Evolutionary conservation across 345 rosid genomes (phyloP).

Genomic region (Brassica incana): DNA sequence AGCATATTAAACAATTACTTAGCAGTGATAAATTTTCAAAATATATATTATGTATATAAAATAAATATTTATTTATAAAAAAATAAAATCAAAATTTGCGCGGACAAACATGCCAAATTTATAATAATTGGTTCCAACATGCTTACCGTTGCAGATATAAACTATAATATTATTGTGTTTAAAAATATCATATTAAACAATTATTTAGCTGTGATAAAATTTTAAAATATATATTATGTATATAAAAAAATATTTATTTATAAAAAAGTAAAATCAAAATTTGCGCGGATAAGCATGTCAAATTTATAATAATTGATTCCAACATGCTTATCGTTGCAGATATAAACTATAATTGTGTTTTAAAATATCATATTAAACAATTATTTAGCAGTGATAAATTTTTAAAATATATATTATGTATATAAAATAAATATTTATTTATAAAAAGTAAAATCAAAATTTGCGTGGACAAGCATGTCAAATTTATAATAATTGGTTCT

Average conservation of each 20-base stretch:
- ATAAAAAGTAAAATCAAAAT: neutral
- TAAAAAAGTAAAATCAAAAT: neutral
- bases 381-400: neutral
- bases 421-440: no score
- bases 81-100: neutral
- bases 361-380: no score
- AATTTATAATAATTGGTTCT: neutral
- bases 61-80: no score
- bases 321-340: slow-evolving; percentile 17
- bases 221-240: no score
- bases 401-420: no score
- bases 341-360: no score
- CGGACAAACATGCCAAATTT: neutral
- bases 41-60: no score
- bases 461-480: neutral
- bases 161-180: no score
- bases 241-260: no score
- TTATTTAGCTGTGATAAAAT: neutral
- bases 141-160: slow-evolving; percentile 21
- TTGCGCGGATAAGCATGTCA: neutral
- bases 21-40: neutral
- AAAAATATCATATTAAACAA: no score
- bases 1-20: no score
- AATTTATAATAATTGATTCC: neutral
- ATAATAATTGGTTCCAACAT: neutral